Conservation (phyloP, 805 yeast genomes). For the Starmerella apicola region DNA sequence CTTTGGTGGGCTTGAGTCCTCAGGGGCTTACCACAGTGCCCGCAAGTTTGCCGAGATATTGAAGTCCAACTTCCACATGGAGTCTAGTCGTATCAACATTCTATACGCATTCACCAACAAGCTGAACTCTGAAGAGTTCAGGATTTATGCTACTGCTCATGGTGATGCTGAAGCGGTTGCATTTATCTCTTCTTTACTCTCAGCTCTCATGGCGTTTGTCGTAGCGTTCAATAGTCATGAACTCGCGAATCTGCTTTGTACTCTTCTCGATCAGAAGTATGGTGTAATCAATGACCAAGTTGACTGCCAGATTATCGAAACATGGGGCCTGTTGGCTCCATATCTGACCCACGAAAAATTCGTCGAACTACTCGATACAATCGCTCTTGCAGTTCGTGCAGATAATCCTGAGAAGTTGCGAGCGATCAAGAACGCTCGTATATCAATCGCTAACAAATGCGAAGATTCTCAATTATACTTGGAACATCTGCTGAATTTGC, state of each 20-base stretch:
- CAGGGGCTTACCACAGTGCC: slow-evolving; percentile 42
- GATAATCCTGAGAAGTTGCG: slow-evolving; percentile 12
- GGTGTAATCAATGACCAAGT: slow-evolving; percentile 19
- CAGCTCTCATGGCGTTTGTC: slow-evolving; percentile 18
- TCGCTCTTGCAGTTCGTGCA: slow-evolving; percentile 17
- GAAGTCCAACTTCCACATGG: slow-evolving; percentile 33
- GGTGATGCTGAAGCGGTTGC: slow-evolving; percentile 21
- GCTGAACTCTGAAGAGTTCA: slow-evolving; percentile 39
- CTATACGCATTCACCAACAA: slow-evolving; percentile 74
- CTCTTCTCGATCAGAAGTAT: slow-evolving; percentile 46
- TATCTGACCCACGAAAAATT: slow-evolving; percentile 15
- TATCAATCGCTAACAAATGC: slow-evolving; percentile 28
- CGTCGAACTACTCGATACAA: slow-evolving; percentile 11
- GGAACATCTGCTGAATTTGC: slow-evolving; percentile 50
- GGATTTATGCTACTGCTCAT: slow-evolving; percentile 24
- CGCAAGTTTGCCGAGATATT: slow-evolving; percentile 53
- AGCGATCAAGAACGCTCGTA: slow-evolving; percentile 41
- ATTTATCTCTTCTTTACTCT: slow-evolving; percentile 19
- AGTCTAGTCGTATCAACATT: slow-evolving; percentile 33
- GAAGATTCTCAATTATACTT: slow-evolving; percentile 36
- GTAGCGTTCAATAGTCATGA: slow-evolving; percentile 38
- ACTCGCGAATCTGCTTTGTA: slow-evolving; percentile 63
- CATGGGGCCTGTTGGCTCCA: slow-evolving; percentile 22
- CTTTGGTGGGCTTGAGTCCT: slow-evolving; percentile 34
- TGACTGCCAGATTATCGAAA: slow-evolving; percentile 28